Evolutionary conservation across 208 protist species (phyloP).

Genomic region (Trypanosoma theileri): DNA sequence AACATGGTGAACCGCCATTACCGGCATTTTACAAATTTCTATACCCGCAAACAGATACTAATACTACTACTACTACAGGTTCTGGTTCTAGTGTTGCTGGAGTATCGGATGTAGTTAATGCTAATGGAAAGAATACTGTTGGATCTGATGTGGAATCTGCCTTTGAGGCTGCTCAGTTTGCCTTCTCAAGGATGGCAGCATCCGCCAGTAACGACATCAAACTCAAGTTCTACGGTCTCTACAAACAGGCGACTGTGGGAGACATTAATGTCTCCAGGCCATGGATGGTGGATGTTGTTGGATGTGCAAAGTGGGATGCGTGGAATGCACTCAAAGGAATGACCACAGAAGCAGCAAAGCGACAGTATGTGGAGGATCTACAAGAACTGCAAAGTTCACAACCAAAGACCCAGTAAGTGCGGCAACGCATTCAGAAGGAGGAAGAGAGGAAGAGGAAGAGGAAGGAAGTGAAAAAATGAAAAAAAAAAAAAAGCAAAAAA

Average conservation of each 20-base stretch:
- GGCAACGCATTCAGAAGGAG: not conserved
- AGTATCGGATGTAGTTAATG: not conserved
- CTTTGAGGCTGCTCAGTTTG: constrained; percentile 57
- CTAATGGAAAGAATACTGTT: constrained; percentile 8
- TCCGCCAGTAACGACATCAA: constrained; percentile 63
- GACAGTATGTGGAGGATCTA: constrained; percentile 71
- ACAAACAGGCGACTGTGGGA: constrained; percentile 86
- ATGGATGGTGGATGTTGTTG: constrained; percentile 80
- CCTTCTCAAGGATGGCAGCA: constrained; percentile 48
- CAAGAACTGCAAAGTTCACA: constrained; percentile 42
- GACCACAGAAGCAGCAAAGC: constrained; percentile 78
- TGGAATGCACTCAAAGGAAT: constrained; percentile 88
- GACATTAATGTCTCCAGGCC: constrained; percentile 73
- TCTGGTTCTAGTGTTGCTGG: too few relatives aligned
- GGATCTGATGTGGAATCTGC: constrained; percentile 37
- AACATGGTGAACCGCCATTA: constrained; percentile 54
- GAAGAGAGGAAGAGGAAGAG: not conserved
- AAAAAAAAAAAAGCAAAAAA: not conserved
- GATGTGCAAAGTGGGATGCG: constrained; percentile 90
- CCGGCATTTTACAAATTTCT: constrained; percentile 37
- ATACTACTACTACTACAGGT: not conserved
- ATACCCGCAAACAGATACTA: constrained; percentile 29
- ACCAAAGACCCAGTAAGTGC: constrained; percentile 1
- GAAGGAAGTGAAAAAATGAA: not conserved
- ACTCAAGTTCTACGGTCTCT: constrained; percentile 86